Conservation (phyloP, 768 basidiomycete species). For the Nidularia pulvinata region DNA sequence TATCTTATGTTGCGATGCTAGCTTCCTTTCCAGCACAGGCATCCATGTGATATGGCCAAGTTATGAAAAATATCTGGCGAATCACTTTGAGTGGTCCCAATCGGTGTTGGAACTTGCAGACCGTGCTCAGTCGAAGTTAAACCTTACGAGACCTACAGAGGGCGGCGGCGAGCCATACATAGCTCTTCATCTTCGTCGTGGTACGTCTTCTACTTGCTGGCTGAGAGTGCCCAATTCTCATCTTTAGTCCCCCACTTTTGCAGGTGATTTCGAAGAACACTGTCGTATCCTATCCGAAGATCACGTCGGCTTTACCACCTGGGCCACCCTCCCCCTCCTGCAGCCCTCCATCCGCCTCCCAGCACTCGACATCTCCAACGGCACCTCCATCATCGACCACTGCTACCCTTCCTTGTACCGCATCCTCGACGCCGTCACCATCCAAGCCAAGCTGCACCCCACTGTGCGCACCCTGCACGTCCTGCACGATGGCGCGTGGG, state of each 20-base stretch:
- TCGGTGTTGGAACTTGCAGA: constrained; percentile 28
- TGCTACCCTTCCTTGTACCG: constrained; percentile 41
- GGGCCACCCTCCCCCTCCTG: constrained; percentile 43
- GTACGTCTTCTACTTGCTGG: constrained; percentile 12
- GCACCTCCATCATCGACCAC: constrained; percentile 37
- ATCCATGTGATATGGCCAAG: constrained; percentile 37
- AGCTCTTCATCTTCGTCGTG: constrained; percentile 45
- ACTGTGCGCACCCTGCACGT: constrained; percentile 37
- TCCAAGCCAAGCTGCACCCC: constrained; percentile 28
- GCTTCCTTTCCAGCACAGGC: constrained; percentile 29
- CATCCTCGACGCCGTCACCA: constrained; percentile 35
- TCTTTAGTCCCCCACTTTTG: background rate
- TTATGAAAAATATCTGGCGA: constrained; percentile 32
- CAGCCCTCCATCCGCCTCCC: constrained; percentile 26
- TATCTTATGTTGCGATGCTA: constrained; percentile 18
- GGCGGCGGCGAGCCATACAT: constrained; percentile 35
- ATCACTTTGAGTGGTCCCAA: constrained; percentile 40
- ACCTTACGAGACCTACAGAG: constrained; percentile 20
- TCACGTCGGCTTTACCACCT: constrained; percentile 41
- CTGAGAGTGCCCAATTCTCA: background rate
- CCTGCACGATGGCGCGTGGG: constrained; percentile 46
- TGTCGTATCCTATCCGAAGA: constrained; percentile 31
- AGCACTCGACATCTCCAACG: constrained; percentile 28
- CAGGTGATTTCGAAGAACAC: constrained; percentile 42
- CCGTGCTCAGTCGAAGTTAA: constrained; percentile 28